Evolutionary conservation across 225 moss, liverwort and hornwort genomes (phyloP).

Genomic region (Sphagnum contortum): DNA sequence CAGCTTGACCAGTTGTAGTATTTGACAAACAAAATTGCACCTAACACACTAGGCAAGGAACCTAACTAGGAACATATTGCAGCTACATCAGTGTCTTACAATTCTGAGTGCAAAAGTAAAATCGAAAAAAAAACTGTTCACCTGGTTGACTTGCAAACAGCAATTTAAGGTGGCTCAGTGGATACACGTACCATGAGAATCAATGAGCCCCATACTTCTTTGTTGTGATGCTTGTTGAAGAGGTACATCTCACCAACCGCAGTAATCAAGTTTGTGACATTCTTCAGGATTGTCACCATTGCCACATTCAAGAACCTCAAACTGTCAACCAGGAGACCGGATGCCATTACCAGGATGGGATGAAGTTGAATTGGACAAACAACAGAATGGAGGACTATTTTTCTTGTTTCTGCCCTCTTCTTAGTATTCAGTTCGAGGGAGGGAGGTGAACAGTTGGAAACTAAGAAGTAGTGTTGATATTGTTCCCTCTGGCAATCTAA

Average conservation of each 20-base stretch:
- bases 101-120: too few species aligned
- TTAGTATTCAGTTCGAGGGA: background rate
- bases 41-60: too few species aligned
- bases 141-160: too few species aligned
- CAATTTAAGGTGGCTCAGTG: too few species aligned
- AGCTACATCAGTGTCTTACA: too few species aligned
- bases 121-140: too few species aligned
- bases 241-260: conserved; percentile 93
- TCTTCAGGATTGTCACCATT: conserved; percentile 99
- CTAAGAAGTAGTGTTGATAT: background rate
- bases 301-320: conserved; percentile 95
- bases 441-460: conserved; percentile 1
- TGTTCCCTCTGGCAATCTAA: background rate
- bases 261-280: conserved; percentile 93
- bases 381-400: background rate
- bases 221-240: conserved; percentile 86
- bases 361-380: background rate
- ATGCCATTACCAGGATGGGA: conserved; percentile 6
- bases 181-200: conserved; percentile 62
- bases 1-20: too few species aligned
- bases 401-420: background rate
- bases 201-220: conserved; percentile 84
- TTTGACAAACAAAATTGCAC: too few species aligned
- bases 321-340: conserved; percentile 27
- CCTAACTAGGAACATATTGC: too few species aligned